These are phyloP conservation scores for Somion occarium DNA, from an alignment of 1,284 basidiomycete species.

Conservation along the genomic window DNA sequence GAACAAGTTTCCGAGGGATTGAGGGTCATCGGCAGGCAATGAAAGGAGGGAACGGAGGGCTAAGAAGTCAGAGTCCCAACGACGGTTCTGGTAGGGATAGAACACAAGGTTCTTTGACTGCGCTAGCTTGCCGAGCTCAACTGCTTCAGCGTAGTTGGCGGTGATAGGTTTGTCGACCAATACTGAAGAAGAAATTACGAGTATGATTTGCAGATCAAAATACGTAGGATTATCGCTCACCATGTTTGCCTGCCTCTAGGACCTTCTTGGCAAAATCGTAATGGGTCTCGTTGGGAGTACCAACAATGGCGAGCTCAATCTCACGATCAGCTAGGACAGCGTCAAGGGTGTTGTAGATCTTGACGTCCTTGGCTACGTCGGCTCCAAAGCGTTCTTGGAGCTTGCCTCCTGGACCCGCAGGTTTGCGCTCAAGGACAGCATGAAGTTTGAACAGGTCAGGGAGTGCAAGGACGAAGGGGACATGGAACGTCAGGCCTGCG, in stretches of 20 bases:
- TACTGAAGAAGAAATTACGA: slow-evolving; percentile 33
- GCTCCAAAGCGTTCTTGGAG: slow-evolving; percentile 59
- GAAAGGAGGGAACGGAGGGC: slow-evolving; percentile 64
- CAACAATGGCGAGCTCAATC: slow-evolving; percentile 67
- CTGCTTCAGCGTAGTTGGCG: slow-evolving; percentile 59
- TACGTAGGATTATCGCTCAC: slow-evolving; percentile 31
- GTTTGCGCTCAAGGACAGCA: slow-evolving; percentile 63
- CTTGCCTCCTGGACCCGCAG: slow-evolving; percentile 53
- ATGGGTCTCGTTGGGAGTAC: slow-evolving; percentile 80
- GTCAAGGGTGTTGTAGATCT: slow-evolving; percentile 52
- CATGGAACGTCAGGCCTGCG: slow-evolving; percentile 72
- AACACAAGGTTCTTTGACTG: slow-evolving; percentile 62
- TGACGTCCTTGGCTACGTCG: slow-evolving; percentile 32
- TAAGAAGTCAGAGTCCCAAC: slow-evolving; percentile 82
- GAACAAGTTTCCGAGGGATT: slow-evolving; percentile 58
- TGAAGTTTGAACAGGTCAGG: slow-evolving; percentile 69
- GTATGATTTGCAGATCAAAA: background rate
- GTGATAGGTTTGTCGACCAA: slow-evolving; percentile 86
- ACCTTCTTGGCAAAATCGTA: slow-evolving; percentile 62
- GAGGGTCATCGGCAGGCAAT: slow-evolving; percentile 44
- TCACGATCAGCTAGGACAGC: slow-evolving; percentile 54
- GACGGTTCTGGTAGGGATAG: slow-evolving; percentile 78
- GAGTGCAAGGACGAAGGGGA: slow-evolving; percentile 74
- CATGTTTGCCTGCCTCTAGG: slow-evolving; percentile 75
- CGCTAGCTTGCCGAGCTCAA: slow-evolving; percentile 64